Evolutionary conservation across 345 rosid genomes (phyloP), one percentile per base, ranked within the genome.

Genomic region (Populus deltoides): DNA sequence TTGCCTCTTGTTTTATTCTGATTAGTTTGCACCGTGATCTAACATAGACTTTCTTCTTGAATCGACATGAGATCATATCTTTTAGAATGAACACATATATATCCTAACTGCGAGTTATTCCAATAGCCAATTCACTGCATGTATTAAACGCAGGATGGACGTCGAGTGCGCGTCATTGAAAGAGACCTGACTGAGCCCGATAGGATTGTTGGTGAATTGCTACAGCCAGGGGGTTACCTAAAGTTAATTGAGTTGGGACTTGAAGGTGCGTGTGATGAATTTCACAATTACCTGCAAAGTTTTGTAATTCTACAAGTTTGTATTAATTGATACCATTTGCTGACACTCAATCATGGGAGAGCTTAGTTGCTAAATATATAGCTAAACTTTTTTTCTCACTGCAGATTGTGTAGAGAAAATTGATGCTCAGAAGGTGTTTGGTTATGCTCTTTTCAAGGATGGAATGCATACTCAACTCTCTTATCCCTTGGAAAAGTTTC

Each of bases 131-230:
- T 27, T 80, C 25, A 67, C 35, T 8, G 1, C 57, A 39, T 66
- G 12, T 65, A 29, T 49, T 62, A 16, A 74, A 73, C 65, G 36
- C 76, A 82, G 85, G 85, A 82, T 20, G 85, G 85, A 3, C 85
- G 81, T 70, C 66, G 73, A 41, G 85, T 82, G 68, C 79, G 36
- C 29, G 85, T 82, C 31, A 75, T 78, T 78, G 85, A 82, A 82
- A 82, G 85, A 45, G 85, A 82, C 74, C 66, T 82, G 76, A 74
- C 81, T 25, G 85, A 82, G 71, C 85, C 85, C 29, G 85, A 82
- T 76, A 82, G 85, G 71, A 82, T 82, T 78, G 85, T 82, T 43
- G 85, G 85, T 24, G 85, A 82, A 70, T 71, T 82, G 71, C 81
- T 82, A 24, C 85, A 82, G 66, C 85, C 85, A 6, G 85, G 85